Evolutionary conservation across 371 early-diverging fungal genomes (phyloP), one percentile per base, ranked within the genome.

Genomic region (Mucor lusitanicus): DNA sequence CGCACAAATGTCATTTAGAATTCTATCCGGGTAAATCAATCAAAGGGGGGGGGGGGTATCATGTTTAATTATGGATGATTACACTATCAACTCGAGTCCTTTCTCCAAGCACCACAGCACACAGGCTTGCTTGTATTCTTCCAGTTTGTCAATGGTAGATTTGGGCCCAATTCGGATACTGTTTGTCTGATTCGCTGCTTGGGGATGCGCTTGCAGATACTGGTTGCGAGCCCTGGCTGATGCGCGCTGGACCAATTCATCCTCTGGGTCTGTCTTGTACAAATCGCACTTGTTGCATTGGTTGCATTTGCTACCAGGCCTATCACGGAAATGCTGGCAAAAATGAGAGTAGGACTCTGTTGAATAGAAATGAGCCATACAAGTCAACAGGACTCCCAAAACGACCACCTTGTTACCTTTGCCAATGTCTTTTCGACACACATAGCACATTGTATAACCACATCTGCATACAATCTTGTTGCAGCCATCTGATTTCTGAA

Each of bases 401-500:
- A 19, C 11, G 8, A 15, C 3, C 6, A 30, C 30, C 30, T 30
- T 30, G n/a, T 37, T 61, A 68, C 72, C 72, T 60, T 72, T 60
- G 2, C 70, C 60, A 59, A 88, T 85, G 62, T 88, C 88, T 60
- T 86, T 80, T 63, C 90, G 77, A 64, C 90, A 90, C 5, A 88
- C 72, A 71, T 88, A 89, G 60, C 90, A 90, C 90, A 90, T 90
- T 25, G 78, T 67, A 70, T 87, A 87, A 13, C 83, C 88, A 73
- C 85, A 85, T 30, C 82, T 79, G 54, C 90, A 90, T 15, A 79
- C 79, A 77, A 90, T 87, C 69, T 90, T 90, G 76, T 90, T 90
- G 67, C 91, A 90, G 1, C 91, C 91, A 72, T 83, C 84, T 33
- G 78, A 70, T 63, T 89, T 88, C 63, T 83, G 84, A 69, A 87